Conservation (phyloP, 1,139 yeast species). For the Schizosaccharomyces versatilis region DNA sequence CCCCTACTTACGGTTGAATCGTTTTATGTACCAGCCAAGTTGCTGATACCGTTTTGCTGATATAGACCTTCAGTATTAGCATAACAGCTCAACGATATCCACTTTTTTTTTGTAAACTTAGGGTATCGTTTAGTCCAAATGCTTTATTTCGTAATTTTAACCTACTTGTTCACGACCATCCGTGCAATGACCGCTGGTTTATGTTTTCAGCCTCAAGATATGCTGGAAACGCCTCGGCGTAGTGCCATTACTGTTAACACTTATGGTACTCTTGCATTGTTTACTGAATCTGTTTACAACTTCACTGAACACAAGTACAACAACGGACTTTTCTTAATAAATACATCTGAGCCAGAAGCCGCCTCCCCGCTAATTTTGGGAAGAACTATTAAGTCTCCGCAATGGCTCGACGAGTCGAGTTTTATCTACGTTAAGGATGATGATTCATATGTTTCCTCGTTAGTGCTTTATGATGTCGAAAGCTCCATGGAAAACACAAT, state of each 20-base stretch:
- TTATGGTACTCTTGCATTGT: neutral
- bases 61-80: no score
- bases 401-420: neutral
- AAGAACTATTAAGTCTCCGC: neutral
- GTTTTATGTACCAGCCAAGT: no score
- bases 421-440: neutral
- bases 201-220: neutral
- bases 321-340: neutral
- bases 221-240: constrained; percentile 1
- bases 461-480: neutral
- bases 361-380: neutral
- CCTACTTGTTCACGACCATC: no score
- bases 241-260: neutral
- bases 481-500: neutral
- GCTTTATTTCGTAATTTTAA: no score
- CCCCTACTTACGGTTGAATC: no score
- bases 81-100: no score
- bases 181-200: no score
- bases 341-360: neutral
- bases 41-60: no score
- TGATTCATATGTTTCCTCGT: neutral
- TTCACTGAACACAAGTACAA: neutral
- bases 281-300: neutral
- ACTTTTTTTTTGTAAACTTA: no score
- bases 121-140: no score